A percentile compares a stretch with the other conserved stretches of the same genome.
Evolutionary conservation across 768 basidiomycete species (phyloP).

Genomic region (Chlorophyllum brunneum): DNA sequence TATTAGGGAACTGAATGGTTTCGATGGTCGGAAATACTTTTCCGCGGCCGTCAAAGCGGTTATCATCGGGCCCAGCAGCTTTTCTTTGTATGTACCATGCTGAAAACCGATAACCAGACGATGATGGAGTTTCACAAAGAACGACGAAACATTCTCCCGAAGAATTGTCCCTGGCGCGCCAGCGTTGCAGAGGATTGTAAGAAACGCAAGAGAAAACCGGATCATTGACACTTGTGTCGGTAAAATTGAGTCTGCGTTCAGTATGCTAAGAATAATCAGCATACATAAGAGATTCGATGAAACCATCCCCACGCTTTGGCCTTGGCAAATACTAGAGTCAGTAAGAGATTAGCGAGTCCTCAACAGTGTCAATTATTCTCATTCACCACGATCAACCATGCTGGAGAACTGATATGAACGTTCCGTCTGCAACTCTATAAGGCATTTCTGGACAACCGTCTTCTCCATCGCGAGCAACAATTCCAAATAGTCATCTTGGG

Average conservation of each 20-base stretch:
- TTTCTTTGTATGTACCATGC: neutral
- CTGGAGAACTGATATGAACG: conserved; percentile 1
- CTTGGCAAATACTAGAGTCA: conserved; percentile 4
- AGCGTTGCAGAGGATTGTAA: conserved; percentile 7
- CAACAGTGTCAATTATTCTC: neutral
- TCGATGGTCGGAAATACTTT: conserved; percentile 2
- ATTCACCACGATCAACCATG: conserved; percentile 2
- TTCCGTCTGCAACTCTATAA: conserved; percentile 1
- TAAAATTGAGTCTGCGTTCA: neutral
- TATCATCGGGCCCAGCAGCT: conserved; percentile 3
- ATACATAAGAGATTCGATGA: no score
- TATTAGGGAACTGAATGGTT: neutral
- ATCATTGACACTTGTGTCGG: conserved; percentile 2
- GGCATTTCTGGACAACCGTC: neutral
- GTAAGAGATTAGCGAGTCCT: neutral
- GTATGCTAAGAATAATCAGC: neutral
- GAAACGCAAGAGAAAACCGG: conserved; percentile 10
- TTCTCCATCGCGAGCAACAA: conserved; percentile 5
- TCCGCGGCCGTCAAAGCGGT: conserved; percentile 5
- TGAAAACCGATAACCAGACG: neutral
- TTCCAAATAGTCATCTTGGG: neutral
- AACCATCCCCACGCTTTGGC: neutral
- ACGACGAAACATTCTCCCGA: conserved; percentile 11
- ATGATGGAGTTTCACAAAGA: neutral
- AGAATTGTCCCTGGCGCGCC: conserved; percentile 7